Conservation (phyloP, 2,329 filamentous ascomycete species). For the Mollisia scopiformis region DNA sequence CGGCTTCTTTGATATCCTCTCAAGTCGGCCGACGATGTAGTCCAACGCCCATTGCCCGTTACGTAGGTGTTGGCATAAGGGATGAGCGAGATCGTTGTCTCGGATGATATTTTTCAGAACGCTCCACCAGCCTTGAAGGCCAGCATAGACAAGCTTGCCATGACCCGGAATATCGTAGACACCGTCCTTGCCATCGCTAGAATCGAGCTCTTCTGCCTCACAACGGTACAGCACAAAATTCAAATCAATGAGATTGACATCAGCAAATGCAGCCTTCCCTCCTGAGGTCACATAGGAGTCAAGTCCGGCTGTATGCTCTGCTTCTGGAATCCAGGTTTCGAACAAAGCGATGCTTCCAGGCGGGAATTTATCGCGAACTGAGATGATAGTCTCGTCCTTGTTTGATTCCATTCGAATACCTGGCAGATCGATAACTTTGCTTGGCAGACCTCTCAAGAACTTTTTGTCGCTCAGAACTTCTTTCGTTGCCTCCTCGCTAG, state of each 20-base stretch:
- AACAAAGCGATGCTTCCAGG: constrained; percentile 94
- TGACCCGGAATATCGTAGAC: constrained; percentile 84
- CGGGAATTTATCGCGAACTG: constrained; percentile 80
- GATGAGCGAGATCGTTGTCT: constrained; percentile 90
- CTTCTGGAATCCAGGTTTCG: constrained; percentile 91
- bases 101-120: constrained; percentile 81
- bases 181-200: constrained; percentile 80
- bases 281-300: constrained; percentile 87
- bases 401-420: constrained; percentile 75
- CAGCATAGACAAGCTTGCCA: constrained; percentile 88
- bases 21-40: constrained; percentile 79
- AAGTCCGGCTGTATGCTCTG: constrained; percentile 80
- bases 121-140: constrained; percentile 99
- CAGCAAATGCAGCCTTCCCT: constrained; percentile 75
- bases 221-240: constrained; percentile 93
- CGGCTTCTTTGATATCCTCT: constrained; percentile 67
- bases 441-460: constrained; percentile 80
- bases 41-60: constrained; percentile 92
- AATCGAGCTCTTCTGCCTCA: constrained; percentile 84
- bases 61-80: constrained; percentile 89
- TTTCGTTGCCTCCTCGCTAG: constrained; percentile 69
- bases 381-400: constrained; percentile 76
- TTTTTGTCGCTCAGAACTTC: constrained; percentile 69
- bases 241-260: constrained; percentile 77
- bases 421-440: constrained; percentile 73